Conservation (phyloP, 2,329 filamentous ascomycete genomes). For the Myriosclerotinia curreyana region DNA sequence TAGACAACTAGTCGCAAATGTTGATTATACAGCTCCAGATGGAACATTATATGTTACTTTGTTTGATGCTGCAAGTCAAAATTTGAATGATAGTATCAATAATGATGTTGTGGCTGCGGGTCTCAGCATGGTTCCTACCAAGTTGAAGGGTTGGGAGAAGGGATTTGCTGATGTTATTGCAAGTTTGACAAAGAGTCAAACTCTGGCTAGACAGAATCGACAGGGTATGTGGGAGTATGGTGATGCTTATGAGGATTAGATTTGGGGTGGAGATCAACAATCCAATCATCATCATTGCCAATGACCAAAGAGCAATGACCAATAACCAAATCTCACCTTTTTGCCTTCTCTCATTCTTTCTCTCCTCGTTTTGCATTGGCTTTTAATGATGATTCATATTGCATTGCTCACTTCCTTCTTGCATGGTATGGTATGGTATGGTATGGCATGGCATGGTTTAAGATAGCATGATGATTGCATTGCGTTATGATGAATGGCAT, state of each 20-base stretch:
- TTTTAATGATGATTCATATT: not conserved
- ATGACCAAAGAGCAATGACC: not conserved
- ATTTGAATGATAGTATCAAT: conserved; percentile 78
- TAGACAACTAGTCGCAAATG: conserved; percentile 80
- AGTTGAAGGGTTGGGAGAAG: conserved; percentile 88
- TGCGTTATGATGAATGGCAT: not conserved
- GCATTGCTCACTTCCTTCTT: not conserved
- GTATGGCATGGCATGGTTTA: not conserved
- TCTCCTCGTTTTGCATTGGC: not conserved
- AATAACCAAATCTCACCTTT: not conserved
- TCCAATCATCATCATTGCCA: not conserved
- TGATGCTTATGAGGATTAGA: conserved; percentile 84
- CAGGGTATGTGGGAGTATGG: conserved; percentile 98
- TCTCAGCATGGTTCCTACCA: conserved; percentile 85
- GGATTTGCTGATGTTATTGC: conserved; percentile 69
- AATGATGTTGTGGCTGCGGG: conserved; percentile 81
- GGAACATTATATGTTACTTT: conserved; percentile 82
- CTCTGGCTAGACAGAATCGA: conserved; percentile 73
- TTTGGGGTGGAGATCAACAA: not conserved
- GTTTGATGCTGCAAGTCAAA: conserved; percentile 69
- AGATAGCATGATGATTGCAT: not conserved
- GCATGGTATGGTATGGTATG: not conserved
- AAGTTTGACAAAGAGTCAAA: conserved; percentile 69
- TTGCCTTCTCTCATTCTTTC: not conserved
- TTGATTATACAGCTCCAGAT: conserved; percentile 82